Evolutionary conservation across 78 protist genomes (phyloP), one percentile per base, ranked within the genome.

Genomic region (Dictyostelium brefeldianum): DNA sequence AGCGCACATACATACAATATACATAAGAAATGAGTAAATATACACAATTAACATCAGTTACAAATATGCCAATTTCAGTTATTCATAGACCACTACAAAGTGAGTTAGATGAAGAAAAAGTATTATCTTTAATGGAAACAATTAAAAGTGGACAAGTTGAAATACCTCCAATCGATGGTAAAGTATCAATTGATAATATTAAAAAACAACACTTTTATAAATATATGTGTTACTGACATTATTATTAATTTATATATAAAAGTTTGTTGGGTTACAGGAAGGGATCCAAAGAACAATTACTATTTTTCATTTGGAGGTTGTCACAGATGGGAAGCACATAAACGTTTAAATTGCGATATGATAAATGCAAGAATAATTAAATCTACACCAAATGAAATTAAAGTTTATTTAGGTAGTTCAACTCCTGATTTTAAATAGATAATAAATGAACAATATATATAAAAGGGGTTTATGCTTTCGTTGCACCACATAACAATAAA

Each of bases 231-330:
- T 36, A 31, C n/a, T 69, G 10, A 8, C 14, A 0, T 17, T 69
- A 69, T 41, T 69, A 9, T 70, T 6, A 70, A 70, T 15, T 20
- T 9, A 14, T 20, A 0, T 74, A 74, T n/a, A n/a, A n/a, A n/a
- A n/a, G 91, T 84, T 22, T 12, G 46, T 36, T 87, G 75, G 70
- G 54, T 87, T 10, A 36, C 5, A 27, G 92, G 92, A 10, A 12
- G 41, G 1, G 69, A 87, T 77, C 67, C 82, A 57, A 17, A 54
- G 14, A 87, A 87, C 22, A 87, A 77, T 62, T 87, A 87, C 31
- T 87, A 87, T 64, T 64, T 77, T 17, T 31, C 92, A 18, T 87
- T 87, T 87, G 92, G 92, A 3, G 92, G 92, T 5, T 87, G 92
- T n/a, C 92, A 87, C 56, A 57, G 92, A 77, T 77, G 7, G 5